Percentiles rank a stretch among this genome's conserved stretches.
phyloP scores from a whole-genome alignment of 768 basidiomycete genomes.

The Boletus reticulatus region DNA sequence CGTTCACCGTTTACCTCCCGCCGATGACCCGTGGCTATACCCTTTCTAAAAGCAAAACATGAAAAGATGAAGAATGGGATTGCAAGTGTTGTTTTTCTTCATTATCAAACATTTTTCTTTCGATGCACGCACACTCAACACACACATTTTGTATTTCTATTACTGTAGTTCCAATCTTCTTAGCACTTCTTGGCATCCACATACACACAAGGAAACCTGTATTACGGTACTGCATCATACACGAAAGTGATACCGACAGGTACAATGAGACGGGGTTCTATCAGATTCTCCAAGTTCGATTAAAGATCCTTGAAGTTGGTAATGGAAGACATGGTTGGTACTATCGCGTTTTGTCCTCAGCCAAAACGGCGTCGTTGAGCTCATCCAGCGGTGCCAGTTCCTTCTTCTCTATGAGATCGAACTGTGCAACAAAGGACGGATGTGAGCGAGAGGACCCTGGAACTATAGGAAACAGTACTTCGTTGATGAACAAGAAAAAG shows the following conservation, averaged over 20 bases:
- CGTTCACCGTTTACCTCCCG: constrained; percentile 1
- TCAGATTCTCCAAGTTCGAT: background rate
- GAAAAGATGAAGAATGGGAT: background rate
- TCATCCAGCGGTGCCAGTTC: constrained; percentile 94
- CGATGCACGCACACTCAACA: constrained; percentile 1
- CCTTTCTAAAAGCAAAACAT: background rate
- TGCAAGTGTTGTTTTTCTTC: background rate
- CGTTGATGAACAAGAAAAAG: constrained; percentile 95
- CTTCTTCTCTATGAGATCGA: constrained; percentile 94
- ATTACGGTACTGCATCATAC: constrained; percentile 9
- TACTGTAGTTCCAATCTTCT: background rate
- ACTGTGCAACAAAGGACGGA: constrained; percentile 42
- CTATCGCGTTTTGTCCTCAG: constrained; percentile 46
- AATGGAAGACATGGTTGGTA: background rate
- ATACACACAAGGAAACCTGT: constrained; percentile 5
- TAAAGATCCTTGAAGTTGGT: background rate
- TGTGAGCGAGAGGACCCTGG: constrained; percentile 9
- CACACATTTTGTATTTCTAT: background rate
- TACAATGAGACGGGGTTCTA: background rate
- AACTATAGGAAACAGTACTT: constrained; percentile 51
- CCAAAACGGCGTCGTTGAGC: constrained; percentile 86
- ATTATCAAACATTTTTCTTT: background rate
- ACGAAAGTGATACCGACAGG: constrained; percentile 9
- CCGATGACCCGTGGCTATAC: constrained; percentile 3
- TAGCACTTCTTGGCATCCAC: background rate